Base-by-base conservation (phyloP, 176 grass and related monocot genomes). In the Chrysopogon serrulatus region DNA sequence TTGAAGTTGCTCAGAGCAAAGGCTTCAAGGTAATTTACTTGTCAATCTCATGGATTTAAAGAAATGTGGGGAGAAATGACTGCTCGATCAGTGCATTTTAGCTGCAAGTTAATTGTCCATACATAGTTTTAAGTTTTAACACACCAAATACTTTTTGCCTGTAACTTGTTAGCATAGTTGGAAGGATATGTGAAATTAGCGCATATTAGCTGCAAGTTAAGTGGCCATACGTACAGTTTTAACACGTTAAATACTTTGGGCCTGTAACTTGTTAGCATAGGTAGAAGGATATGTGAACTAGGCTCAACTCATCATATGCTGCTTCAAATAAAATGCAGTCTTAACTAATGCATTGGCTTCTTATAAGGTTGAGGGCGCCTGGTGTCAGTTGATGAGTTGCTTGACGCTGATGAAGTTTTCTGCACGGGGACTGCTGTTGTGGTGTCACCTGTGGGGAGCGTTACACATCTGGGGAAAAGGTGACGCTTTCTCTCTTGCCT, bases 361-460 rank as follows among this genome's bases (percentile, higher is more conserved):
- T 47, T 73, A 73, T 27, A 86, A 97, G 92, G 95, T 97, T 59
- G 89, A 94, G 83, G 92, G 75, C 86, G 84, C 12, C 69, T 79
- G 51, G 83, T 97, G 26, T 85, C 88, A 42, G 88, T 97, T 47
- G 95, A 97, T 70, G 92, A 97, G 60, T 61, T 97, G 67, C 78
- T 97, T 71, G 69, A 91, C 2, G 92, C 95, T 41, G 90, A 97
- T 79, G 95, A 97, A 92, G 92, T 94, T 56, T 97, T 97, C 83
- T 94, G 95, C 81, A 92, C 95, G 8, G 92, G 95, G 65, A 92
- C 95, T 68, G 95, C 90, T 63, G 90, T 97, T 65, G 95, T 97
- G 69, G 83, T 97, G 43, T 94, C 95, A 32, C 90, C 92, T n/a
- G 95, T 94, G 47, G 95, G 95, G 69, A 92, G 95, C 73, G 91